Base-by-base conservation (phyloP, 108 stramenopile species). In the Nitzschia putrida region DNA sequence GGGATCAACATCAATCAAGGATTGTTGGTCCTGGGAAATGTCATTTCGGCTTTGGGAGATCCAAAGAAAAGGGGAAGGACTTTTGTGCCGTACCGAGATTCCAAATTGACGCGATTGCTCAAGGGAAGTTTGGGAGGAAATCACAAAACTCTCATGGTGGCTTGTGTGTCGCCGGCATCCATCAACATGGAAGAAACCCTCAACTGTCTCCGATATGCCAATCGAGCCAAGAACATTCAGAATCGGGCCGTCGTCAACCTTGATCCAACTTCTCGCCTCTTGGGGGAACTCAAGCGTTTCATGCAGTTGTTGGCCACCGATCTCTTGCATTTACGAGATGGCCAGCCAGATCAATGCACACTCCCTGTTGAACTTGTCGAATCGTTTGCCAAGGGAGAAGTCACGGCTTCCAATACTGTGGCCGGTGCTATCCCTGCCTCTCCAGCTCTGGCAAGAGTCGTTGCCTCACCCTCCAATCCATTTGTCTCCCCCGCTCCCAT, bases 1-100 rank as follows among this genome's bases (percentile, higher is more conserved):
- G 98, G 97, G 0, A 97, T 97, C 22, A 93, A 96, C 70, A 99
- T 99, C 80, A 99, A 98, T 67, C 88, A 97, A 55, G 92, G 94
- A 0, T 63, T 99, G 55, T 81, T 99, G 16, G 96, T 97, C 20
- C 71, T 99, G 45, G 99, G 97, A 11, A 98, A 99, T 69, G 96
- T 96, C 47, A 98, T 99, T 73, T 96, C 97, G 40, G 96, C 97
- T 0, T 71, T 99, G 7, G 89, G 91, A 2, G 90, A 86, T 63
- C 80, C 82, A 55, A 81, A 69, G 53, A 83, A 88, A 68, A 77
- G 71, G 42, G 86, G 89, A 29, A 83, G 85, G 49, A 64, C 79
- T 0, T 93, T 90, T 74, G 96, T 98, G 0, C 97, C 97, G 0
- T 99, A 98, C 76, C 87, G 99, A 3, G 99, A 99, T 78, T 91